Conservation (phyloP, 2,329 filamentous ascomycete species). For the Magnaporthiopsis poae region DNA sequence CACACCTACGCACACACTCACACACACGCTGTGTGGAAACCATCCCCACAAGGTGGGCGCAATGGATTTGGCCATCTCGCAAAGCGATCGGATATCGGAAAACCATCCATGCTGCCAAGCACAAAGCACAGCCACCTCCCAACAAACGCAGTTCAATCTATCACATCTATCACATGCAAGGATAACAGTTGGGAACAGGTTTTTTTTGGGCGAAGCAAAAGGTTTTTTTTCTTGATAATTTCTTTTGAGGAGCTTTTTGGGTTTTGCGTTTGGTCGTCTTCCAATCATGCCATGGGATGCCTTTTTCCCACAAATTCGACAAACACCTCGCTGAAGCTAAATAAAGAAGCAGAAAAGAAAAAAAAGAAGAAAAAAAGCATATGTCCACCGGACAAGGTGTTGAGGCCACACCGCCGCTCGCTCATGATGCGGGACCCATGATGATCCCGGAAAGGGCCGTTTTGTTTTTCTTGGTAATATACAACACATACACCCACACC, state of each 20-base stretch:
- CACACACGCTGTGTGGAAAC: no score
- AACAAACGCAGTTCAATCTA: neutral
- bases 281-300: neutral
- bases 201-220: neutral
- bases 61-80: no score
- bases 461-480: neutral
- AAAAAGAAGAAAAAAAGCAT: neutral
- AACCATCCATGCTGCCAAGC: neutral
- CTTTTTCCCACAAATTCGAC: neutral
- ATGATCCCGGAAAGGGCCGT: neutral
- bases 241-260: neutral
- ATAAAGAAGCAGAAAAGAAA: neutral
- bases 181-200: no score
- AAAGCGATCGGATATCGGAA: no score
- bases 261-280: neutral
- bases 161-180: neutral
- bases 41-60: neutral
- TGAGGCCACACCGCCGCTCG: neutral
- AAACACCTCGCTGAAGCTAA: neutral
- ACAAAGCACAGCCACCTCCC: neutral
- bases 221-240: neutral
- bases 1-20: no score
- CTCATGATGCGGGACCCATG: neutral
- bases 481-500: neutral
- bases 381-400: neutral